Percentiles rank a stretch among this genome's conserved stretches.
Evolutionary conservation across 2,329 filamentous ascomycete genomes (phyloP).

Genomic region (Apiospora hydei): DNA sequence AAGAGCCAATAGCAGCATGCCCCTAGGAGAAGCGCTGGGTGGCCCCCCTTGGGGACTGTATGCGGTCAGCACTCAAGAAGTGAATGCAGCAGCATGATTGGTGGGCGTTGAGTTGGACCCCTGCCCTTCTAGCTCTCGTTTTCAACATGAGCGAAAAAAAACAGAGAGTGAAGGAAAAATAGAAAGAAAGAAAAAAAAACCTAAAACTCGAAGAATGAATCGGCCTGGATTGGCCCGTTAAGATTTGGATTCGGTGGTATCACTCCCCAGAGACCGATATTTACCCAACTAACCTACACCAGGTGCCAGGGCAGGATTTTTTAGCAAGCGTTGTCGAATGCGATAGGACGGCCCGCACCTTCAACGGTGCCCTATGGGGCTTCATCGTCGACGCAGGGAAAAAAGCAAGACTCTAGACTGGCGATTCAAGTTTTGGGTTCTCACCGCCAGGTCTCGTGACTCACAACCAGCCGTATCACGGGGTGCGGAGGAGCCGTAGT

Average conservation of each 20-base stretch:
- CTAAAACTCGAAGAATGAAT: neutral
- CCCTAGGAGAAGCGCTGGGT: neutral
- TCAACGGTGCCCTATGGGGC: conserved; percentile 4
- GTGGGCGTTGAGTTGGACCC: conserved; percentile 2
- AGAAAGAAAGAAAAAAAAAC: neutral
- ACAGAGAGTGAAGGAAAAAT: neutral
- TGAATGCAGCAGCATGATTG: neutral
- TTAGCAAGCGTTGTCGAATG: neutral
- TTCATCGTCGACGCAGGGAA: neutral
- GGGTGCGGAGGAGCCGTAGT: conserved; percentile 7
- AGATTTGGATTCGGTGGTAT: neutral
- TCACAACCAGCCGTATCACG: neutral
- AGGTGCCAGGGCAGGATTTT: neutral
- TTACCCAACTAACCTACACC: neutral
- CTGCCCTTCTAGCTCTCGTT: conserved; percentile 15
- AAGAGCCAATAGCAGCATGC: conserved; percentile 7
- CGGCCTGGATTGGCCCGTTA: neutral
- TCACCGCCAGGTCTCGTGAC: conserved; percentile 15
- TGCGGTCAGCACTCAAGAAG: conserved; percentile 16
- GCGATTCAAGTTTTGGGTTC: conserved; percentile 1
- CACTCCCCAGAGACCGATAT: conserved; percentile 2
- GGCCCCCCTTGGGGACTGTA: neutral
- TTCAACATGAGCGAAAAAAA: neutral
- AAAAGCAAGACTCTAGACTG: neutral
- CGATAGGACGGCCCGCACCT: neutral